phyloP scores from a whole-genome alignment of 495 filamentous ascomycete species.

The Podospora pseudopauciseta region DNA sequence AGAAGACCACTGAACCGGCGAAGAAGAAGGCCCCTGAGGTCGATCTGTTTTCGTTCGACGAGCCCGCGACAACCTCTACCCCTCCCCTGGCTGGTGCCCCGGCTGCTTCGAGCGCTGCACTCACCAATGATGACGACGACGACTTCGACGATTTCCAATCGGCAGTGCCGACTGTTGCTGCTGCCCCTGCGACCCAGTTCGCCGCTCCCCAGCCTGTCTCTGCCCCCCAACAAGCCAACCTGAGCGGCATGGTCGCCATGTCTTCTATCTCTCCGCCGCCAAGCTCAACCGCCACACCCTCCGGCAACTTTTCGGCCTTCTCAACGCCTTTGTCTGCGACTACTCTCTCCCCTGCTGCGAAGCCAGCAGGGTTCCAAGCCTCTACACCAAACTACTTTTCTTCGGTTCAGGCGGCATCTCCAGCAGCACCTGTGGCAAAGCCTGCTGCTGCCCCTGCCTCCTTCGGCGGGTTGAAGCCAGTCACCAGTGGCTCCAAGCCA shows the following conservation, averaged over 20 bases:
- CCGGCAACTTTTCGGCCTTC: conserved; percentile 53
- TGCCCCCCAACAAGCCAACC: conserved; percentile 70
- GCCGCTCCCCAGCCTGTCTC: conserved; percentile 80
- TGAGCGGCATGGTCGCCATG: conserved; percentile 75
- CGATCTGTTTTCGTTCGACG: conserved; percentile 88
- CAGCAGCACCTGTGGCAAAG: conserved; percentile 21
- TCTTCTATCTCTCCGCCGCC: conserved; percentile 74
- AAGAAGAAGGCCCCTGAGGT: conserved; percentile 81
- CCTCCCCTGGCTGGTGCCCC: conserved; percentile 47
- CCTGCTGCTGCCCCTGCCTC: conserved; percentile 27
- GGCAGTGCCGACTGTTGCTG: conserved; percentile 62
- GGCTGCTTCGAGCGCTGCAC: conserved; percentile 39
- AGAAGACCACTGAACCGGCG: conserved; percentile 57
- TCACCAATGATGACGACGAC: conserved; percentile 64
- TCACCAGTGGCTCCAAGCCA: conserved; percentile 25
- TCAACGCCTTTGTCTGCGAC: conserved; percentile 44
- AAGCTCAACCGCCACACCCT: conserved; percentile 51
- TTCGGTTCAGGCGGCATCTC: conserved; percentile 55
- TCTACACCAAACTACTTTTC: conserved; percentile 91
- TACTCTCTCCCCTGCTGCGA: conserved; percentile 38
- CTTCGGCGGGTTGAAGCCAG: conserved; percentile 24
- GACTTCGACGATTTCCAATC: conserved; percentile 99
- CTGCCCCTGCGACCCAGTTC: conserved; percentile 61
- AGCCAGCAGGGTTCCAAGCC: conserved; percentile 69
- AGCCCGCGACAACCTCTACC: conserved; percentile 45